Evolutionary conservation across 805 yeast species (phyloP).

Genomic region (Sporopachydermia lactativora): DNA sequence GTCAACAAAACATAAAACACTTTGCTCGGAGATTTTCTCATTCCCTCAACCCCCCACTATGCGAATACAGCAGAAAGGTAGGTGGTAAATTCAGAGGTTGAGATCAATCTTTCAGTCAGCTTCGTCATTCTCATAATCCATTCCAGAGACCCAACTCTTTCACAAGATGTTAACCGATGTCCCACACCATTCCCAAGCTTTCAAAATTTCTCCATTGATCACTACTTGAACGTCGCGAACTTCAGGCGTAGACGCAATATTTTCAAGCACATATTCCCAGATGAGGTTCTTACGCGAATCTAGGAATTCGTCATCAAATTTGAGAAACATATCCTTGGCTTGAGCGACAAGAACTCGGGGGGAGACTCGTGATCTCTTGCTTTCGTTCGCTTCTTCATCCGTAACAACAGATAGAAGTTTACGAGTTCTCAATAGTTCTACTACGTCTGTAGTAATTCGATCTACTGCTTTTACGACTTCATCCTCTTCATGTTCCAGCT

Average conservation of each 20-base stretch:
- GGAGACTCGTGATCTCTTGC: neutral
- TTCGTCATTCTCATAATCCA: too few species aligned
- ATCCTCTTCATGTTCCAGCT: neutral
- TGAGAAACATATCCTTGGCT: neutral
- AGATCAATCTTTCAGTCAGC: too few species aligned
- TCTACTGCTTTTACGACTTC: neutral
- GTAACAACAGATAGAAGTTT: neutral
- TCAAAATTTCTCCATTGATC: conserved; percentile 74
- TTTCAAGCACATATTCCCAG: neutral
- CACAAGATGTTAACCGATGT: neutral
- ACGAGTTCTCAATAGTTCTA: neutral
- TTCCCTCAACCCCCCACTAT: too few species aligned
- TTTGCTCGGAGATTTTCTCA: too few species aligned
- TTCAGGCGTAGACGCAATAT: neutral
- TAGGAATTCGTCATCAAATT: conserved; percentile 1
- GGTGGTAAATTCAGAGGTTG: too few species aligned
- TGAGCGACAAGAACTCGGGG: neutral
- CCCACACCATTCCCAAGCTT: conserved; percentile 80
- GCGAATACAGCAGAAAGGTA: too few species aligned
- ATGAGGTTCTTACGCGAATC: conserved; percentile 1
- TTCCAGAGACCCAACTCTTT: too few species aligned
- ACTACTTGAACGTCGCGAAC: conserved; percentile 32
- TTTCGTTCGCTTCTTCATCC: neutral
- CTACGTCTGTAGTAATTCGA: neutral
- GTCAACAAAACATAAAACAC: too few species aligned